Evolutionary conservation across 352 stramenopile species (phyloP).

Genomic region (Globisporangium irregulare): DNA sequence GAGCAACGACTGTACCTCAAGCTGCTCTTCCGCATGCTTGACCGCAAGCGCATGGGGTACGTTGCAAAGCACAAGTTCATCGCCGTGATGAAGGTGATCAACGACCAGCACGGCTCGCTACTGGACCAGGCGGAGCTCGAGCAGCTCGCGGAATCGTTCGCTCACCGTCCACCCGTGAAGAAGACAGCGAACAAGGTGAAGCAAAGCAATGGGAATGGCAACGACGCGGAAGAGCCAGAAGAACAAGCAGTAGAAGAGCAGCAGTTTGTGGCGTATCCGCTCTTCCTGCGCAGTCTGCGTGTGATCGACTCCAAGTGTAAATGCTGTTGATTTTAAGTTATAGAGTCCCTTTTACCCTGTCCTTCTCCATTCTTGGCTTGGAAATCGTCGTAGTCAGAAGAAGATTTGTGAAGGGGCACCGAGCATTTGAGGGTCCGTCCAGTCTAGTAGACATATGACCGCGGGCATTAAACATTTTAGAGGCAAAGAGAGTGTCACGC

Average conservation of each 20-base stretch:
- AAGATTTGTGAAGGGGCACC: not conserved
- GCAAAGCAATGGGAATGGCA: not conserved
- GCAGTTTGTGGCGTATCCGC: conserved; percentile 60
- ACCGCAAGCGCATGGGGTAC: conserved; percentile 62
- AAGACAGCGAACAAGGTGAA: conserved; percentile 25
- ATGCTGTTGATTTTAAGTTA: conserved; percentile 20
- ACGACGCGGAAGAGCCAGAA: conserved; percentile 18
- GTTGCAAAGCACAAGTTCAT: conserved; percentile 71
- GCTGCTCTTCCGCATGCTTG: conserved; percentile 73
- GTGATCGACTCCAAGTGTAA: conserved; percentile 45
- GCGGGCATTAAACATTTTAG: not conserved
- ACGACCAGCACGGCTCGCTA: conserved; percentile 62
- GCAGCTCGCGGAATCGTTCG: conserved; percentile 64
- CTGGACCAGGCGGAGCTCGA: conserved; percentile 60
- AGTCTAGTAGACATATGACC: not conserved
- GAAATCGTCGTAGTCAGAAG: not conserved
- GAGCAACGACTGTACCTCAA: conserved; percentile 83
- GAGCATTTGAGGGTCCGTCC: not conserved
- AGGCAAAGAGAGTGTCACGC: not conserved
- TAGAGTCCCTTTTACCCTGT: conserved; percentile 4
- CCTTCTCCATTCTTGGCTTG: not conserved
- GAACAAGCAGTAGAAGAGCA: conserved; percentile 8
- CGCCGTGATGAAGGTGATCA: conserved; percentile 70
- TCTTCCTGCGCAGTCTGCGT: conserved; percentile 67
- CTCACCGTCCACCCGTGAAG: conserved; percentile 19